Evolutionary conservation across 2,329 filamentous ascomycete genomes (phyloP).

Genomic region (Colletotrichum gigasporum): DNA sequence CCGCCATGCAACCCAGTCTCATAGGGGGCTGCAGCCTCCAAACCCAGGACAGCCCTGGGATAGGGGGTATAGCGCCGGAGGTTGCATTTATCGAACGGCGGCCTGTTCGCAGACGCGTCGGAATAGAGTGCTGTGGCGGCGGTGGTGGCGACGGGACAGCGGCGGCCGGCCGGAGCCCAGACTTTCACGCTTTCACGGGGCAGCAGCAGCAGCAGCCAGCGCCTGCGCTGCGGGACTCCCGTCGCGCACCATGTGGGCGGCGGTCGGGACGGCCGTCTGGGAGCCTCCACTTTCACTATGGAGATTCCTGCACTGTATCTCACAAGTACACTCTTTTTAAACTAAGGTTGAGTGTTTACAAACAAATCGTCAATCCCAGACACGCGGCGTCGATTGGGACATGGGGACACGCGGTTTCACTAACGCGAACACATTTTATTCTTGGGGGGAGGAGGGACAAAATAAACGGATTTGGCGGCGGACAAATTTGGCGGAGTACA

Average conservation of each 20-base stretch:
- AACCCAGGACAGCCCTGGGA: neutral
- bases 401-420: too few relatives aligned
- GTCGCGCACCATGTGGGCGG: slow-evolving; percentile 1
- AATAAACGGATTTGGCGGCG: too few relatives aligned
- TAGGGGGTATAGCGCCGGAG: neutral
- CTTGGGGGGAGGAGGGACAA: too few relatives aligned
- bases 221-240: neutral
- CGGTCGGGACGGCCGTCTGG: neutral
- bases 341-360: neutral
- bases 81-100: neutral
- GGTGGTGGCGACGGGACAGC: neutral
- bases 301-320: slow-evolving; percentile 26
- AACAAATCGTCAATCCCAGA: neutral
- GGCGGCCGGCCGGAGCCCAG: neutral
- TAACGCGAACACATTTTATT: too few relatives aligned
- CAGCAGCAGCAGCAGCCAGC: too few relatives aligned
- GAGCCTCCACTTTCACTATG: slow-evolving; percentile 20
- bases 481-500: too few relatives aligned
- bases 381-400: neutral
- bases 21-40: too few relatives aligned
- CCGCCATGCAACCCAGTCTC: too few relatives aligned
- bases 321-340: neutral
- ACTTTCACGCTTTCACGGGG: neutral
- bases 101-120: neutral
- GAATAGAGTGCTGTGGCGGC: neutral